Conservation (phyloP, 2,329 filamentous ascomycete genomes). For the Fusarium temperatum region DNA sequence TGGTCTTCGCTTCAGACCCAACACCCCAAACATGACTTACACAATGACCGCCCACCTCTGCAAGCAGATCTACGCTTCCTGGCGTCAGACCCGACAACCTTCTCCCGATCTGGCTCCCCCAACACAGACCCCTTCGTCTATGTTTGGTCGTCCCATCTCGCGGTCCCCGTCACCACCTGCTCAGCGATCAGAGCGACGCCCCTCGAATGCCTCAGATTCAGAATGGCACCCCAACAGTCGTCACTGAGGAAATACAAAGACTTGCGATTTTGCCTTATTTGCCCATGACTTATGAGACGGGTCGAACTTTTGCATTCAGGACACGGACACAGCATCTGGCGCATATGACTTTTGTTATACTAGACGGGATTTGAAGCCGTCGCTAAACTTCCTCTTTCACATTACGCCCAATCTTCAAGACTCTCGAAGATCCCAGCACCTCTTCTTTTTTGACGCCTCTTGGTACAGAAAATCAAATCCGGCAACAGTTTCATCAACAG, state of each 20-base stretch:
- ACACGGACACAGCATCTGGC: slow-evolving; percentile 17
- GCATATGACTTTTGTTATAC: slow-evolving; percentile 17
- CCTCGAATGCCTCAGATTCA: slow-evolving; percentile 39
- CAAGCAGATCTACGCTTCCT: slow-evolving; percentile 69
- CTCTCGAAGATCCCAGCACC: neutral
- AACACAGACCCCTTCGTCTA: slow-evolving; percentile 40
- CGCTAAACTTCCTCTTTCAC: neutral
- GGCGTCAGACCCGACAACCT: slow-evolving; percentile 60
- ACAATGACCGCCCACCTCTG: slow-evolving; percentile 69
- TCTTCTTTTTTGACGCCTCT: neutral
- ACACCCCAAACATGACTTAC: slow-evolving; percentile 60
- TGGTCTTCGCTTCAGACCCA: neutral
- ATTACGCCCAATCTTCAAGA: neutral
- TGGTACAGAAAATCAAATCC: neutral
- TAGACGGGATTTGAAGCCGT: neutral
- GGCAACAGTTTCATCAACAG: neutral
- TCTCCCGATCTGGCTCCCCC: slow-evolving; percentile 47
- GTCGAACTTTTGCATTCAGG: slow-evolving; percentile 13
- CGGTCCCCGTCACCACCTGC: slow-evolving; percentile 42
- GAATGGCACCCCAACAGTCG: slow-evolving; percentile 37
- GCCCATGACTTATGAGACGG: slow-evolving; percentile 19
- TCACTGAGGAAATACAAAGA: slow-evolving; percentile 10
- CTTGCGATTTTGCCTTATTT: neutral
- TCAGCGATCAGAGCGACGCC: slow-evolving; percentile 38
- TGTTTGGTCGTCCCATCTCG: slow-evolving; percentile 33